Base-by-base conservation (phyloP, 805 yeast species). In the Kodamaea kaohsiungensis region DNA sequence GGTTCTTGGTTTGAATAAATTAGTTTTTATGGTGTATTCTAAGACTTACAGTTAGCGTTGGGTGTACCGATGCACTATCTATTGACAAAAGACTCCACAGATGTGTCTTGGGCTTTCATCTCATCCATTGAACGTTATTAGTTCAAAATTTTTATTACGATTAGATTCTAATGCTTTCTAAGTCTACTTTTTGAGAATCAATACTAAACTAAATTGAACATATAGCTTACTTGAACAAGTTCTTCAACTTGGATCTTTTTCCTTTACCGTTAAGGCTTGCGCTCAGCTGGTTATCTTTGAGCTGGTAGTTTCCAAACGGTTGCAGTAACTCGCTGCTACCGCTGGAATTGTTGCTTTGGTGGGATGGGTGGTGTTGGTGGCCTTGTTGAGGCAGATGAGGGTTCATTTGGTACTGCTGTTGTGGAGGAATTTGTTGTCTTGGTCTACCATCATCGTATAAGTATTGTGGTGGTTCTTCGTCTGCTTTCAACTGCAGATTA, bases 181-280 rank as follows among this genome's bases (percentile, higher is more conserved):
- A 30, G 35, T 30, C 35, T 33, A 47, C 19, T 18, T 22, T 22
- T 8, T 5, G 35, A 5, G 35, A 30, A 30, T 30, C 35, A 30
- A 30, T 30, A 30, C 5, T 30, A 30, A n/a, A 8, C 13, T 30
- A 30, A 30, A 30, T 30, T 30, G 13, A 30, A 9, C 35, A 30
- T 30, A 30, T 12, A 5, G 35, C 15, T 37, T 53, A 59, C 56
- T 56, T 80, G 54, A 82, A 73, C 45, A 82, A 72, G 54, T 74
- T 77, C 52, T 78, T 76, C 53, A 83, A 74, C 57, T 77, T 79
- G 12, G 74, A 69, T 40, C 76, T 73, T 64, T 81, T 78, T 53
- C 77, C 80, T 59, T 75, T 52, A 22, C 25, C 25, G 4, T 52
- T 76, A 75, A 37, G 68, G 27, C 33, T 38, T 6, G 51, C 45